Conservation (phyloP, 148 eudicot genomes). For the Spergularia bocconei region DNA sequence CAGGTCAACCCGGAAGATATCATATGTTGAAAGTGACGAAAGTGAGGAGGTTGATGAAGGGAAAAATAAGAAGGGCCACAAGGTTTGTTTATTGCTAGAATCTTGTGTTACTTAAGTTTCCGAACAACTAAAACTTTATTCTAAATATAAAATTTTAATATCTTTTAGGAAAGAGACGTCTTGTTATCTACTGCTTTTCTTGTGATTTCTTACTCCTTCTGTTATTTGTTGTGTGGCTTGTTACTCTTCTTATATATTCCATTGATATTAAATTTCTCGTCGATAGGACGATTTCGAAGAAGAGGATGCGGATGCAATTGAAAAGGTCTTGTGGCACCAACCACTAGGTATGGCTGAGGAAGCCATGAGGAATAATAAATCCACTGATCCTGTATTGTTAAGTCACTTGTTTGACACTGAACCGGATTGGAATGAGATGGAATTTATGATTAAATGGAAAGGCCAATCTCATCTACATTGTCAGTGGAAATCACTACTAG, state of each 20-base stretch:
- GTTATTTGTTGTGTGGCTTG: not conserved
- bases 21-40: conserved; percentile 92
- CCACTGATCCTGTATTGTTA: conserved; percentile 69
- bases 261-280: not conserved
- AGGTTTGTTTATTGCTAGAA: conserved; percentile 45
- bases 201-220: not conserved
- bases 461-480: conserved; percentile 97
- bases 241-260: not conserved
- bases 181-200: no score
- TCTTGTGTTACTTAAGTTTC: not conserved
- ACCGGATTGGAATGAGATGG: conserved; percentile 88
- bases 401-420: conserved; percentile 77
- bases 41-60: conserved; percentile 86
- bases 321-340: conserved; percentile 96
- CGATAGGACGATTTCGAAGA: conserved; percentile 80
- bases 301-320: conserved; percentile 86
- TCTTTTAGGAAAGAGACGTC: no score
- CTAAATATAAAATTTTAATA: no score
- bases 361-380: conserved; percentile 62
- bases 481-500: conserved; percentile 75
- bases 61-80: conserved; percentile 64
- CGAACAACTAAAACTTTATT: not conserved
- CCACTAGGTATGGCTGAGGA: conserved; percentile 94
- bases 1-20: conserved; percentile 77
- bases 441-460: conserved; percentile 94